Evolutionary conservation across 2,329 filamentous ascomycete species (phyloP).

Genomic region (Lasiodiplodia gonubiensis): DNA sequence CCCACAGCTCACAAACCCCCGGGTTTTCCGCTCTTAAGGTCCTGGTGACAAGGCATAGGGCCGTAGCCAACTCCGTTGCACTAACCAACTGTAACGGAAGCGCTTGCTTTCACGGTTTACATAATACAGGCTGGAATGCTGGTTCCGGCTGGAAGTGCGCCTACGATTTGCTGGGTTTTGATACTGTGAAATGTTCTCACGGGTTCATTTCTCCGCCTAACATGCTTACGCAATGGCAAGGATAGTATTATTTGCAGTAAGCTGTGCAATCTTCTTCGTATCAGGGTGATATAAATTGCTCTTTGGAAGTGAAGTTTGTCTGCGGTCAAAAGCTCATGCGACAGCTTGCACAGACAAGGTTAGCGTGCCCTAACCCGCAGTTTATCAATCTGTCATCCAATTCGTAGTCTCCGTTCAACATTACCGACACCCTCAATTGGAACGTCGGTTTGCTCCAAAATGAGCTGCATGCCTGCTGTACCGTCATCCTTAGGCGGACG

Average conservation of each 20-base stretch:
- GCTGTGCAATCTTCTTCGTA: background rate
- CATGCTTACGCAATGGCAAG: too few species aligned
- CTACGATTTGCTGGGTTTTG: background rate
- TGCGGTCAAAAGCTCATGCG: background rate
- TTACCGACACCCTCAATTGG: background rate
- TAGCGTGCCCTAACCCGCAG: background rate
- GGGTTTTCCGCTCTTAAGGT: background rate
- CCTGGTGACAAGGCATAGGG: background rate
- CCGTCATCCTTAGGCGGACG: background rate
- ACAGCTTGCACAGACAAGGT: background rate
- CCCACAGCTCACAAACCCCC: background rate
- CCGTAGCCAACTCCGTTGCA: background rate
- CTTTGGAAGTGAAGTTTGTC: background rate
- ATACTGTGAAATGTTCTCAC: too few species aligned
- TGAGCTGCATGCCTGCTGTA: background rate
- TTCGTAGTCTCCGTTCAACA: background rate
- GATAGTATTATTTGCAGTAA: too few species aligned
- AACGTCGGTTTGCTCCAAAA: background rate
- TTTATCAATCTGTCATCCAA: background rate
- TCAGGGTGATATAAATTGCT: background rate
- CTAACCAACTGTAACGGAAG: background rate
- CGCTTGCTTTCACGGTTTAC: background rate
- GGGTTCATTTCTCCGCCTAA: too few species aligned
- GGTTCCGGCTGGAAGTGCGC: background rate
- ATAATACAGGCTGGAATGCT: background rate